Evolutionary conservation across 2,329 filamentous ascomycete genomes (phyloP).

Genomic region (Tetracladium maxilliforme): DNA sequence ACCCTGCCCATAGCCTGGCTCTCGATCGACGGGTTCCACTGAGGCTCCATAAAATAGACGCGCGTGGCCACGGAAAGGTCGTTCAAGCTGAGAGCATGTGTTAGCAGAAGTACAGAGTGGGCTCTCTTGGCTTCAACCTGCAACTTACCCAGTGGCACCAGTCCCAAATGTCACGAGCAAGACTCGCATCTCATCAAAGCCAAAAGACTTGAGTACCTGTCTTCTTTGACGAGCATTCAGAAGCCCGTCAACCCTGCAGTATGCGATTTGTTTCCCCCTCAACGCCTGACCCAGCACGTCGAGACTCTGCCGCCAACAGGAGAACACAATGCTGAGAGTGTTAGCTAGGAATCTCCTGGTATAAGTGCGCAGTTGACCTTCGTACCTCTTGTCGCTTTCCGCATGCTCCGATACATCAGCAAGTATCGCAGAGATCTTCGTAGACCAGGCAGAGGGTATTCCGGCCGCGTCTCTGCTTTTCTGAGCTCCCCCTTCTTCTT

Average conservation of each 20-base stretch:
- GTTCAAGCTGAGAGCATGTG: constrained; percentile 5
- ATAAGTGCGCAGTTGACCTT: too few relatives aligned
- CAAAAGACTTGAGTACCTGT: constrained; percentile 3
- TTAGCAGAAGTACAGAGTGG: constrained; percentile 5
- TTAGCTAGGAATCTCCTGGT: neutral
- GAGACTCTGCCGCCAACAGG: constrained; percentile 5
- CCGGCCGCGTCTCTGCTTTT: too few relatives aligned
- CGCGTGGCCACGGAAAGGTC: constrained; percentile 8
- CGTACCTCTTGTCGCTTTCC: too few relatives aligned
- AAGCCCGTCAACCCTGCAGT: constrained; percentile 2
- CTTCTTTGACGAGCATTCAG: constrained; percentile 1
- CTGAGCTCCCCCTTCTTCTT: too few relatives aligned
- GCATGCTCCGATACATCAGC: too few relatives aligned
- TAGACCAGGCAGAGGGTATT: too few relatives aligned
- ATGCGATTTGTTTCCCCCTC: constrained; percentile 1
- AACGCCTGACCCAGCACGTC: constrained; percentile 6
- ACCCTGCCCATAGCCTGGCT: constrained; percentile 12
- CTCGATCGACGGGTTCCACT: constrained; percentile 15
- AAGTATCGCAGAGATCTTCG: too few relatives aligned
- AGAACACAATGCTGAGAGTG: constrained; percentile 7
- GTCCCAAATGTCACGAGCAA: constrained; percentile 7
- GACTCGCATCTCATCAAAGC: constrained; percentile 6
- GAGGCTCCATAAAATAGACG: constrained; percentile 12
- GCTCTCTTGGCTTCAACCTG: too few relatives aligned
- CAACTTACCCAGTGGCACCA: constrained; percentile 6